Evolutionary conservation across 2,329 filamentous ascomycete species (phyloP).

Genomic region (Arthrobotrys pseudoclavata): DNA sequence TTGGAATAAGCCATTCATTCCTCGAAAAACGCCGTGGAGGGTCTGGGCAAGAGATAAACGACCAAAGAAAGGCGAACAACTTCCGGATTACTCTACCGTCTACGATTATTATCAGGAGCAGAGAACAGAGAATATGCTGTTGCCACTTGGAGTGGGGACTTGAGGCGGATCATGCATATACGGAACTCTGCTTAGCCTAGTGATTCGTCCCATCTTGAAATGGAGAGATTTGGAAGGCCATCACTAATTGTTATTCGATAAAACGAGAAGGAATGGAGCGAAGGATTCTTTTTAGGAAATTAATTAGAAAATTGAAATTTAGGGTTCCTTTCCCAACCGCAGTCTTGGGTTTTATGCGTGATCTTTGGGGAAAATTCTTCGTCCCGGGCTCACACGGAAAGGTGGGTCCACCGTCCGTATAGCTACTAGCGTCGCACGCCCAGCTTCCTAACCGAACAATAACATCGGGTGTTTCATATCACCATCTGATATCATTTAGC

Average conservation of each 20-base stretch:
- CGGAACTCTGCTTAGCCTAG: background rate
- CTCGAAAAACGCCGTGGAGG: constrained; percentile 36
- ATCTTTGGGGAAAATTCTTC: background rate
- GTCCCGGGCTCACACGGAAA: background rate
- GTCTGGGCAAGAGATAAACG: constrained; percentile 35
- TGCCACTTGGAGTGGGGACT: constrained; percentile 18
- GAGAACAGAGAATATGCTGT: background rate
- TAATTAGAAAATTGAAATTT: background rate
- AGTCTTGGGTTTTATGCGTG: background rate
- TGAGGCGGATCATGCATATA: background rate
- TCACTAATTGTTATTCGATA: background rate
- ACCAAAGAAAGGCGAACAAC: constrained; percentile 32
- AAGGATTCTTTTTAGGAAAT: background rate
- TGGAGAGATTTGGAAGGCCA: background rate
- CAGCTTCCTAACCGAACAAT: constrained; percentile 6
- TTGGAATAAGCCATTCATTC: constrained; percentile 33
- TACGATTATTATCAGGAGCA: constrained; percentile 28
- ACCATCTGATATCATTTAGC: background rate
- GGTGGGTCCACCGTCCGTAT: constrained; percentile 2
- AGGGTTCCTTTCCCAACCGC: background rate
- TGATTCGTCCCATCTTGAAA: background rate
- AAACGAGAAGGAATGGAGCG: background rate
- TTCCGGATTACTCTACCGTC: constrained; percentile 24
- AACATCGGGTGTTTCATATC: background rate
- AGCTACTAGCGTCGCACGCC: constrained; percentile 2